Percentiles rank a stretch among this genome's conserved stretches.
phyloP scores from a whole-genome alignment of 306 rosid species.

The Carpinus fangiana region DNA sequence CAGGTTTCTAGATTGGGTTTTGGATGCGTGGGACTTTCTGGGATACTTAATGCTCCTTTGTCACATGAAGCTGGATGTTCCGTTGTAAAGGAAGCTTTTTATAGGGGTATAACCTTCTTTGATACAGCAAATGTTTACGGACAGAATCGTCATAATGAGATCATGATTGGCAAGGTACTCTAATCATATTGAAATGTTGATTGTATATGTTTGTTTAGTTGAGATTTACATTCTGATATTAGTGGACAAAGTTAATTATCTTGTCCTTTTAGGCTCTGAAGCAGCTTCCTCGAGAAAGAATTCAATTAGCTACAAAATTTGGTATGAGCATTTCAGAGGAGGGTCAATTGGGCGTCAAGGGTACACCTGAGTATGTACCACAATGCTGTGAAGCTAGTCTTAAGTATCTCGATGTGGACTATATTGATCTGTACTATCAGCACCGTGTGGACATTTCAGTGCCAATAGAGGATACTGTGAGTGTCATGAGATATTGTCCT shows the following conservation, averaged over 20 bases:
- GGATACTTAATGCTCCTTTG: slow-evolving; percentile 60
- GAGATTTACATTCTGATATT: neutral
- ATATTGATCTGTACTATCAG: slow-evolving; percentile 66
- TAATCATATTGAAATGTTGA: neutral
- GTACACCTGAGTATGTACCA: slow-evolving; percentile 59
- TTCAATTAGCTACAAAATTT: slow-evolving; percentile 76
- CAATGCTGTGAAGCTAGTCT: slow-evolving; percentile 74
- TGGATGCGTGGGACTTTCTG: slow-evolving; percentile 81
- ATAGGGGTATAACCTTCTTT: slow-evolving; percentile 66
- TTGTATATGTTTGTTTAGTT: neutral
- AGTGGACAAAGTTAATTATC: neutral
- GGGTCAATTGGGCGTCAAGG: slow-evolving; percentile 36
- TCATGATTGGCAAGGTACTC: slow-evolving; percentile 71
- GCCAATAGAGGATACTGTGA: slow-evolving; percentile 74
- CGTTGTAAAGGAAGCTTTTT: slow-evolving; percentile 61
- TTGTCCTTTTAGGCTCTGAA: slow-evolving; percentile 58
- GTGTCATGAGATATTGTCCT: slow-evolving; percentile 8
- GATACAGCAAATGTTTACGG: slow-evolving; percentile 72
- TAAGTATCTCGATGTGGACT: slow-evolving; percentile 42
- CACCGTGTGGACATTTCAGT: slow-evolving; percentile 62
- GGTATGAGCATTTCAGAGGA: slow-evolving; percentile 33
- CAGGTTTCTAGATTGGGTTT: slow-evolving; percentile 83
- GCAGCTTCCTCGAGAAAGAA: slow-evolving; percentile 60
- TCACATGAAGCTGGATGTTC: slow-evolving; percentile 67
- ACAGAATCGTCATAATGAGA: slow-evolving; percentile 56